These are phyloP conservation scores for Lactarius trivialis DNA, from an alignment of 768 basidiomycete genomes.

Conservation along the genomic window DNA sequence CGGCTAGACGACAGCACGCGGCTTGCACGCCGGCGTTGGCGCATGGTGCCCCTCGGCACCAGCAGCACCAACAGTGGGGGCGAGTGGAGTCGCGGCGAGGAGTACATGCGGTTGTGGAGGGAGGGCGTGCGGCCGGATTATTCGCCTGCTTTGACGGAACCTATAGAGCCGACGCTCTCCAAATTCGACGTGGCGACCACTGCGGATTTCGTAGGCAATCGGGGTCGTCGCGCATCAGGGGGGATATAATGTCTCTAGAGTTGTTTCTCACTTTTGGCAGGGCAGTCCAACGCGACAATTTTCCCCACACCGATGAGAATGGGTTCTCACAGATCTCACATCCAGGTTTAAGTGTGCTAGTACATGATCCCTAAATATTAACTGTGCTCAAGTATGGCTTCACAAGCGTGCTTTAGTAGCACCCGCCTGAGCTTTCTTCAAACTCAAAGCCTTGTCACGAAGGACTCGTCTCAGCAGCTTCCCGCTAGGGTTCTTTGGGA, in stretches of 20 bases:
- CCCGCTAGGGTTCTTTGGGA: constrained; percentile 32
- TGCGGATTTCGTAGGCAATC: constrained; percentile 10
- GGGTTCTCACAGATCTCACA: too few species aligned
- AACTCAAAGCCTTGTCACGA: constrained; percentile 25
- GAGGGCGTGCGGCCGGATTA: constrained; percentile 63
- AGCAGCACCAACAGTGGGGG: constrained; percentile 18
- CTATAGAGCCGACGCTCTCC: constrained; percentile 1
- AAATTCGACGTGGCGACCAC: neutral
- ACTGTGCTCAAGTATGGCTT: neutral
- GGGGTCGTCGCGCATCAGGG: neutral
- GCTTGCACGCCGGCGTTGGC: constrained; percentile 72
- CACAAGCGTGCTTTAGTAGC: constrained; percentile 5
- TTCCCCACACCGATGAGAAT: too few species aligned
- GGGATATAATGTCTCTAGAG: too few species aligned
- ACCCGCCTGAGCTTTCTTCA: constrained; percentile 3
- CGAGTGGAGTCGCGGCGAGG: constrained; percentile 66
- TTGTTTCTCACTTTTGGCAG: too few species aligned
- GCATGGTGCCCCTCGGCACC: constrained; percentile 35
- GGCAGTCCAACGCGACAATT: too few species aligned
- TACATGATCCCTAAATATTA: neutral
- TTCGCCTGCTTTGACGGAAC: constrained; percentile 45
- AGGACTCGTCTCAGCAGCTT: constrained; percentile 29
- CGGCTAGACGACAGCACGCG: constrained; percentile 54
- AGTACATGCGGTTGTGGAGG: constrained; percentile 69
- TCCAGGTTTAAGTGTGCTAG: neutral